Evolutionary conservation across 371 early-diverging fungal species (phyloP).

Genomic region (Vairimorpha apis): DNA sequence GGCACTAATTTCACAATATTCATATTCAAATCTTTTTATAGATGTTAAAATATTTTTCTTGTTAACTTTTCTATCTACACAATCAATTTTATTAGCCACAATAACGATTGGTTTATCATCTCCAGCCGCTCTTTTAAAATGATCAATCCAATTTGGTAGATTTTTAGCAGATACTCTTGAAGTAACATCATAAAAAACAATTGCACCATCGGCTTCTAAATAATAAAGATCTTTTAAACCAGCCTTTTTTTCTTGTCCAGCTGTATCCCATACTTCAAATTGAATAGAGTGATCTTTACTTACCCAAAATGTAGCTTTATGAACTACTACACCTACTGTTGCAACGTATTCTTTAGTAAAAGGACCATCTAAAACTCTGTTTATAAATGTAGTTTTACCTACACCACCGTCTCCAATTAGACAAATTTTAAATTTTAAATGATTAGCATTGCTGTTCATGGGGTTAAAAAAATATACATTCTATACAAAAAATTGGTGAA

Average conservation of each 20-base stretch:
- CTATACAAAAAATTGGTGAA: too few species aligned
- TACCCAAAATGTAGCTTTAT: conserved; percentile 88
- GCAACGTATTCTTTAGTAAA: conserved; percentile 98
- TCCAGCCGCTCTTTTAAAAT: conserved; percentile 78
- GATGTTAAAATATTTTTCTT: conserved; percentile 86
- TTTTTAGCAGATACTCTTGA: conserved; percentile 98
- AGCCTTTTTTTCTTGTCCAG: conserved; percentile 99
- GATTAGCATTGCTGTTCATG: neutral
- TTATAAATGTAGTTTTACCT: conserved; percentile 99
- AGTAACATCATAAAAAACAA: conserved; percentile 99
- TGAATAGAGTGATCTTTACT: conserved; percentile 78
- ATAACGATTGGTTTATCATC: conserved; percentile 93
- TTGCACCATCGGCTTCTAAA: conserved; percentile 95
- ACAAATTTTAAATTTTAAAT: conserved; percentile 61
- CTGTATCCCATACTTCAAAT: conserved; percentile 87
- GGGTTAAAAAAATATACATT: conserved; percentile 21
- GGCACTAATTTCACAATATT: conserved; percentile 98
- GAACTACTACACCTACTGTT: conserved; percentile 97
- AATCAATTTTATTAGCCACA: conserved; percentile 99
- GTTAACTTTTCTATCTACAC: conserved; percentile 99
- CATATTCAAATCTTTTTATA: conserved; percentile 69
- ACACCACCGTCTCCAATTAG: conserved; percentile 98
- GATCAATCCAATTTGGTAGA: conserved; percentile 99
- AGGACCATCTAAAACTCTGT: conserved; percentile 97
- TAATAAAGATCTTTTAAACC: conserved; percentile 99